Percentiles rank a stretch among this genome's conserved stretches.
phyloP scores from a whole-genome alignment of 768 basidiomycete genomes.

The Suillus placidus region DNA sequence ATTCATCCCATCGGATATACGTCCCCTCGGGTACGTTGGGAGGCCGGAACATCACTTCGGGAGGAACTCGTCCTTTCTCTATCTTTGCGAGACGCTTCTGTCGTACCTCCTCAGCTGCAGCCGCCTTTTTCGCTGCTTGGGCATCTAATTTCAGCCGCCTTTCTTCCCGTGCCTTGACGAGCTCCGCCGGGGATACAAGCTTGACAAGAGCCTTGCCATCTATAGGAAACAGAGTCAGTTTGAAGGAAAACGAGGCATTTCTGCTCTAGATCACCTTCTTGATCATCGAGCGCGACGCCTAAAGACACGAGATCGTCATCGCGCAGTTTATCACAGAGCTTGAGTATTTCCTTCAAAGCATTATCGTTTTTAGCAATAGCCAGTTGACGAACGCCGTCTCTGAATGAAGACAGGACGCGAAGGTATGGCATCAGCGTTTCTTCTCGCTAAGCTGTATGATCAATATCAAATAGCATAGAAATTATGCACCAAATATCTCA shows the following conservation, averaged over 20 bases:
- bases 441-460: slow-evolving; percentile 63
- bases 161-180: slow-evolving; percentile 86
- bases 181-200: slow-evolving; percentile 77
- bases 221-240: slow-evolving; percentile 30
- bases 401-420: slow-evolving; percentile 81
- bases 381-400: slow-evolving; percentile 82
- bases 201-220: slow-evolving; percentile 97
- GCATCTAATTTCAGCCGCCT: slow-evolving; percentile 76
- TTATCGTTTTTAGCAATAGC: slow-evolving; percentile 73
- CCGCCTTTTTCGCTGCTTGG: slow-evolving; percentile 81
- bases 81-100: slow-evolving; percentile 74
- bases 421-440: slow-evolving; percentile 89
- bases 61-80: slow-evolving; percentile 80
- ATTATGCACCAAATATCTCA: slow-evolving; percentile 40
- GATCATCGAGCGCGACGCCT: slow-evolving; percentile 95
- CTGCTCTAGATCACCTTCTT: slow-evolving; percentile 65
- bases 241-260: not conserved
- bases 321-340: slow-evolving; percentile 85
- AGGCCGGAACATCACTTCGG: slow-evolving; percentile 81
- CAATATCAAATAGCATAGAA: slow-evolving; percentile 6
- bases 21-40: slow-evolving; percentile 71
- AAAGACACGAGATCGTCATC: slow-evolving; percentile 91
- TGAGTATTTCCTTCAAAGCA: slow-evolving; percentile 78
- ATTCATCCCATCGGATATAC: slow-evolving; percentile 85
- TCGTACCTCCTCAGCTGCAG: slow-evolving; percentile 61